Evolutionary conservation across 148 eudicot genomes (phyloP).

Genomic region (Cornus suecica): DNA sequence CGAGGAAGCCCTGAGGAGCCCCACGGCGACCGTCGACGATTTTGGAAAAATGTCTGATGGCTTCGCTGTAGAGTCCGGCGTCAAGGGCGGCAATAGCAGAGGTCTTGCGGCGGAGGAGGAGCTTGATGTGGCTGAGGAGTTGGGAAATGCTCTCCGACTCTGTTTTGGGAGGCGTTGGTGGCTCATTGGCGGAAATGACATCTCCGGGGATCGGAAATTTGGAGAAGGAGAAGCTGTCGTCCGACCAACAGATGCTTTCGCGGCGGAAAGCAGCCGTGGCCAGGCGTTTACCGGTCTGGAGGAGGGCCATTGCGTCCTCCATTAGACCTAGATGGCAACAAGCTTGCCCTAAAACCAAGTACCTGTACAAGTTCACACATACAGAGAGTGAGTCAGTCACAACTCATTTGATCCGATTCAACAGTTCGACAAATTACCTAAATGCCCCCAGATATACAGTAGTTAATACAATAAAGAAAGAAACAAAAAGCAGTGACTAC

Average conservation of each 20-base stretch:
- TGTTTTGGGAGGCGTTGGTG: constrained; percentile 40
- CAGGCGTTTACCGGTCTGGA: constrained; percentile 90
- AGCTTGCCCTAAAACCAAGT: constrained; percentile 87
- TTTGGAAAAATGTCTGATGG: constrained; percentile 89
- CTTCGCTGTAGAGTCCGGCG: constrained; percentile 77
- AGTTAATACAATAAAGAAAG: constrained; percentile 1
- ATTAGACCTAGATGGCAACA: constrained; percentile 88
- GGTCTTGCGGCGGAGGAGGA: constrained; percentile 81
- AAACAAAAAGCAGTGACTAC: constrained; percentile 21
- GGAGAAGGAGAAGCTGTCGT: constrained; percentile 72
- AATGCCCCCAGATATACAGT: not conserved
- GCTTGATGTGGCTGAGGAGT: constrained; percentile 74
- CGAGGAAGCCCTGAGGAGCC: constrained; percentile 80
- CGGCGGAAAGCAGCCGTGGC: constrained; percentile 91
- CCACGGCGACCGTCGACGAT: constrained; percentile 84
- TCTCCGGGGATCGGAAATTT: constrained; percentile 30
- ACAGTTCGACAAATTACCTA: not conserved
- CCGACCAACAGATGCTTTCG: constrained; percentile 76
- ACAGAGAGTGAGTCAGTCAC: constrained; percentile 9
- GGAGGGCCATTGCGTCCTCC: constrained; percentile 94
- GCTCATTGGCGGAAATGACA: constrained; percentile 18
- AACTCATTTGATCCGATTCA: not conserved
- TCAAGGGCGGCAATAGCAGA: constrained; percentile 84
- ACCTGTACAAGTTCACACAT: constrained; percentile 34
- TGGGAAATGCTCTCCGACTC: constrained; percentile 65